Evolutionary conservation across 2,329 filamentous ascomycete species (phyloP).

Genomic region (Aspergillus hortae): DNA sequence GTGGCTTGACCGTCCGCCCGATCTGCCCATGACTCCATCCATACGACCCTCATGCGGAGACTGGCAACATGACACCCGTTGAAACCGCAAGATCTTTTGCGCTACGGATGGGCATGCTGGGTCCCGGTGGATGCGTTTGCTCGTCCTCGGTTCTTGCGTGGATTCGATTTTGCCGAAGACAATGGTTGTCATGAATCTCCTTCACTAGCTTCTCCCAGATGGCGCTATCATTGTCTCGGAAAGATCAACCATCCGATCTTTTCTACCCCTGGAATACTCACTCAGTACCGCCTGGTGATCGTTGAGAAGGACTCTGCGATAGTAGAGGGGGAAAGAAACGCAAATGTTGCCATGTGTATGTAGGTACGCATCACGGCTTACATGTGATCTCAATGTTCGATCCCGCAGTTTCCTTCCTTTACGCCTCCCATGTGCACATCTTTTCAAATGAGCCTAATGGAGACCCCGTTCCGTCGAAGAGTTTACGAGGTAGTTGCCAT

Average conservation of each 20-base stretch:
- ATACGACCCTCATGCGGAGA: not conserved
- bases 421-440: too few species aligned
- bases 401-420: too few species aligned
- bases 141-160: constrained; percentile 2
- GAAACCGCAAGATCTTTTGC: constrained; percentile 5
- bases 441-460: not conserved
- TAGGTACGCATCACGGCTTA: too few species aligned
- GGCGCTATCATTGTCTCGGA: constrained; percentile 6
- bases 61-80: constrained; percentile 4
- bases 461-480: not conserved
- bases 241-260: constrained; percentile 14
- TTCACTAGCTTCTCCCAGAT: constrained; percentile 3
- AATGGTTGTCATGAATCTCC: not conserved
- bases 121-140: constrained; percentile 1
- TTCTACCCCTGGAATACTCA: not conserved
- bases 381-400: too few species aligned
- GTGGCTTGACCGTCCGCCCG: not conserved
- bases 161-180: not conserved
- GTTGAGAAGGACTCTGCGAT: too few species aligned
- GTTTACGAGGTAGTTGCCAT: not conserved
- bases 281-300: too few species aligned
- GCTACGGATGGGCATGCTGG: constrained; percentile 1
- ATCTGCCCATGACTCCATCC: not conserved
- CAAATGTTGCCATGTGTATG: too few species aligned
- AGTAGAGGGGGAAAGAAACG: too few species aligned